Evolutionary conservation across 768 basidiomycete genomes (phyloP).

Genomic region (Multifurca ochricompacta): DNA sequence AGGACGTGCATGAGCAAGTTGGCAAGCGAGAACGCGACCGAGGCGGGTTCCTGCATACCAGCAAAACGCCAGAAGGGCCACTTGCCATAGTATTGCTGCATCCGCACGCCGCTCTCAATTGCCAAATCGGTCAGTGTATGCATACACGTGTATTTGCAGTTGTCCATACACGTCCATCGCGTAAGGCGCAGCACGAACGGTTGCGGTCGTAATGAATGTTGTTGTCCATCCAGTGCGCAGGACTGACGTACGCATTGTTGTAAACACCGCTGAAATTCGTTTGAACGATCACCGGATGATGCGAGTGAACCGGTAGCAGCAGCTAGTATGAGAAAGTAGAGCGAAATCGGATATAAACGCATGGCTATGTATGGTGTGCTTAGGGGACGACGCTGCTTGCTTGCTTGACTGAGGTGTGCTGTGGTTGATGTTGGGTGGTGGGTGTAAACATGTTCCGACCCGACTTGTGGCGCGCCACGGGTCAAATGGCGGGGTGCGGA

Average conservation of each 20-base stretch:
- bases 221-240: slow-evolving; percentile 34
- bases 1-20: slow-evolving; percentile 71
- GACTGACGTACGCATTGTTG: background rate
- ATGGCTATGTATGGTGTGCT: background rate
- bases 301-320: background rate
- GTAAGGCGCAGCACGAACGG: slow-evolving; percentile 56
- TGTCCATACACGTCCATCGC: slow-evolving; percentile 79
- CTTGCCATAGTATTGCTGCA: slow-evolving; percentile 89
- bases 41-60: slow-evolving; percentile 94
- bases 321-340: background rate
- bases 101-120: slow-evolving; percentile 30
- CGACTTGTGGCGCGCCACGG: background rate
- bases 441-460: background rate
- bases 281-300: slow-evolving; percentile 31
- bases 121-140: slow-evolving; percentile 62
- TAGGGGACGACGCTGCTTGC: too few relatives aligned
- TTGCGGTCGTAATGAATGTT: background rate
- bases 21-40: slow-evolving; percentile 80
- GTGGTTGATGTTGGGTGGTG: too few relatives aligned
- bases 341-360: slow-evolving; percentile 9
- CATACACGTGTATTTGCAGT: slow-evolving; percentile 90
- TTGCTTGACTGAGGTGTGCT: too few relatives aligned
- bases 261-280: slow-evolving; percentile 32
- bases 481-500: too few relatives aligned
- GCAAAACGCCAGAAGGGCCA: slow-evolving; percentile 89